Evolutionary conservation across 1,284 basidiomycete species (phyloP).

Genomic region (Cystobasidium sp.): DNA sequence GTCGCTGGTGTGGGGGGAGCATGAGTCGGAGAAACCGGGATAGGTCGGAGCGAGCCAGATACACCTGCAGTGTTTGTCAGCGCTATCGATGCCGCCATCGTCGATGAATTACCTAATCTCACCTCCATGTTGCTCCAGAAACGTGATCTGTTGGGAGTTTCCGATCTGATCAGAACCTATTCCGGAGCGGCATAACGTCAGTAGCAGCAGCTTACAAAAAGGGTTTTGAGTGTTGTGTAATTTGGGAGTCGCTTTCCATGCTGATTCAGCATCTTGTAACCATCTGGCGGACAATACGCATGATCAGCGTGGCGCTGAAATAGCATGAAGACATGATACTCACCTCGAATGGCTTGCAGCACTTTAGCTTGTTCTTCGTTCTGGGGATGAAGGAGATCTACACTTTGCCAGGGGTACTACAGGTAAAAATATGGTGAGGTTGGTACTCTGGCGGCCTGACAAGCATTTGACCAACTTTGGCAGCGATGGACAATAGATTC

Average conservation of each 20-base stretch:
- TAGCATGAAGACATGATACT: not conserved
- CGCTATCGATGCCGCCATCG: too few relatives aligned
- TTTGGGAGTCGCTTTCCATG: conserved; percentile 22
- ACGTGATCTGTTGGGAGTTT: not conserved
- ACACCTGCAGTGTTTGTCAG: conserved; percentile 5
- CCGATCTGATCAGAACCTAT: not conserved
- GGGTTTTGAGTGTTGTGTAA: conserved; percentile 12
- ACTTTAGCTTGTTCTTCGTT: conserved; percentile 35
- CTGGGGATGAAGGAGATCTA: conserved; percentile 26
- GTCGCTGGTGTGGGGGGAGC: not conserved
- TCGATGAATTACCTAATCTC: not conserved
- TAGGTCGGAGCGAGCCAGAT: conserved; percentile 20
- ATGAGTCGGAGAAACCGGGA: not conserved
- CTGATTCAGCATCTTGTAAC: conserved; percentile 40
- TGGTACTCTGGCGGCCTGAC: not conserved
- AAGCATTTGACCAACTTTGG: conserved; percentile 22
- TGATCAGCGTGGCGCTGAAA: not conserved
- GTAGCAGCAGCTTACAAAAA: conserved; percentile 13
- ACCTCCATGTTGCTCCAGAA: conserved; percentile 36
- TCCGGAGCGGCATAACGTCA: not conserved
- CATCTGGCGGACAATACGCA: not conserved
- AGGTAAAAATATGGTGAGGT: not conserved
- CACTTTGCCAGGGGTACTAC: conserved; percentile 38
- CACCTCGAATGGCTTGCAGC: conserved; percentile 33
- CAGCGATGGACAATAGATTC: conserved; percentile 37